Base-by-base conservation (phyloP, 768 basidiomycete species). In the Hypholoma sublateritium region DNA sequence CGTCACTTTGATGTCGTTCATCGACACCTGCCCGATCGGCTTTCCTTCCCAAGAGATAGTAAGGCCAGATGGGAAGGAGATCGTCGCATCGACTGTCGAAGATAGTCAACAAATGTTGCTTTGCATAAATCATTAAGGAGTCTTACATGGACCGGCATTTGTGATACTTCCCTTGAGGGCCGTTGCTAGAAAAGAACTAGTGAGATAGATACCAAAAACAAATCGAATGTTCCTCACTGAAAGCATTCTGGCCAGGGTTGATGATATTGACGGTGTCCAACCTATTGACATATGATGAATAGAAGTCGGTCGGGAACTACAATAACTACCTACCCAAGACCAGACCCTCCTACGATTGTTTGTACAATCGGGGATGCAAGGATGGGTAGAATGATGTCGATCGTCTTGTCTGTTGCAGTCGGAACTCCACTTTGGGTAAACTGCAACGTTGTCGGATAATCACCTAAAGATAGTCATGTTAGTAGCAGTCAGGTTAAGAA, bases 341-440 rank as follows among this genome's bases (percentile, higher is more conserved):
- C 67, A 16, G 86, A 80, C 16, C 75, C 82, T 5, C 78, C 74
- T 41, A 91, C 86, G 55, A 91, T 79, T 59, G 81, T 83, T 67
- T 90, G 87, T 5, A 91, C 88, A 54, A 91, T 89, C 4, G 89
- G 89, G 51, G 82, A 76, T 0, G 89, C 89, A 56, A 91, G 79
- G 41, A 87, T 65, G 5, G 88, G 89, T 5, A 91, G 74, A 51
- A 91, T 82, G 35, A 87, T 68, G 59, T 87, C 74, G 54, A 91
- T 72, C 43, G 76, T 83, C 16, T 77, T 65, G 64, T 89, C 89
- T 0, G 89, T 90, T 22, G 70, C 65, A 16, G 82, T 86, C 1
- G 82, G 78, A 16, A 91, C 77, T 42, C 67, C 68, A 24, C 64
- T 62, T 63, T 91, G 89, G 5, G 76, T 78, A 64, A 86, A 88